These are phyloP conservation scores for Cnidoscolus chayamansa DNA, from an alignment of 441 rosid genomes.

Conservation along the genomic window DNA sequence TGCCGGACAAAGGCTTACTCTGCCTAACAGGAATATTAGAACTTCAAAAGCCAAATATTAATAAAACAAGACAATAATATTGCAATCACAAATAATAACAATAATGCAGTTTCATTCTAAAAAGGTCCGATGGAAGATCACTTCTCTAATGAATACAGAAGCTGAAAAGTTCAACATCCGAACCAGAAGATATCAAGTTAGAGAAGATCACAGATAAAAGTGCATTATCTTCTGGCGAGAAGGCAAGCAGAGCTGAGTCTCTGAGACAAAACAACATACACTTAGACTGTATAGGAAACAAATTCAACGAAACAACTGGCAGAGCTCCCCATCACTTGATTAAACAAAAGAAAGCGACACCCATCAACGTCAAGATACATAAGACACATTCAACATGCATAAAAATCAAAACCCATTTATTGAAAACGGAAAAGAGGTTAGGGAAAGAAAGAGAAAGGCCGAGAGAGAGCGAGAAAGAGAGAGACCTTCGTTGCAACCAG, in stretches of 20 bases:
- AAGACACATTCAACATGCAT: conserved; percentile 47
- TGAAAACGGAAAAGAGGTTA: conserved; percentile 8
- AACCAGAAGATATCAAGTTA: conserved; percentile 25
- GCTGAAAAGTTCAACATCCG: conserved; percentile 15
- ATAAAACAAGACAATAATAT: conserved; percentile 14
- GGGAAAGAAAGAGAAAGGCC: neutral
- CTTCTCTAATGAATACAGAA: conserved; percentile 19
- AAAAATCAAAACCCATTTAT: conserved; percentile 48
- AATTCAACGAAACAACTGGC: conserved; percentile 22
- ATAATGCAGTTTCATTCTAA: conserved; percentile 28
- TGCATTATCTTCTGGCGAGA: conserved; percentile 19
- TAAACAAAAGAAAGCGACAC: conserved; percentile 38
- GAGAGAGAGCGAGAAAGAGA: conserved; percentile 12
- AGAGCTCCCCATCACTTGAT: conserved; percentile 25
- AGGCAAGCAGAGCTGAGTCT: conserved; percentile 30
- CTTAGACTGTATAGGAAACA: conserved; percentile 33
- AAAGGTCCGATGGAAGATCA: conserved; percentile 11
- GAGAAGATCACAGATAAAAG: conserved; percentile 22
- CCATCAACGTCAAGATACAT: conserved; percentile 46
- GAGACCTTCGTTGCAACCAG: conserved; percentile 98
- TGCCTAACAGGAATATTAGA: conserved; percentile 32
- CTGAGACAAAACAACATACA: conserved; percentile 61
- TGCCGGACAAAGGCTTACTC: conserved; percentile 26
- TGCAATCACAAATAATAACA: conserved; percentile 21
- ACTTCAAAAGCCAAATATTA: conserved; percentile 18